Percentiles rank a stretch among this genome's conserved stretches.
phyloP scores from a whole-genome alignment of 768 basidiomycete species.

The Naganishia onofrii region DNA sequence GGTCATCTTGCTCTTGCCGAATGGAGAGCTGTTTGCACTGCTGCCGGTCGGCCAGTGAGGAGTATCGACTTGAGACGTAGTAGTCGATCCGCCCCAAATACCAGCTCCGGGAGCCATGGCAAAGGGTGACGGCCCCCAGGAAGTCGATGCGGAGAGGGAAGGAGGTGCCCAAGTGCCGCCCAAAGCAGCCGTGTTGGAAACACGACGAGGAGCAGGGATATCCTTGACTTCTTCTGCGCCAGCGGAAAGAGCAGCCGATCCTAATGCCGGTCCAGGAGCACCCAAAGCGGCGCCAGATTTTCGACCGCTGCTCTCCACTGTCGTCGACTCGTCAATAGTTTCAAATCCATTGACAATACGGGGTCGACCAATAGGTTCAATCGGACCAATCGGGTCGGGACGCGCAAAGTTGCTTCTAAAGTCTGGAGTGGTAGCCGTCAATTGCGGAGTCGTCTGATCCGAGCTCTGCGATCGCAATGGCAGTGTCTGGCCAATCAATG shows the following conservation, averaged over 20 bases:
- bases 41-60: constrained; percentile 21
- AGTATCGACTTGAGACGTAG: constrained; percentile 15
- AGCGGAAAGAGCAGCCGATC: constrained; percentile 45
- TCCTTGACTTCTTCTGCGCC: constrained; percentile 49
- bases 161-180: constrained; percentile 22
- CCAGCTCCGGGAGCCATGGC: constrained; percentile 22
- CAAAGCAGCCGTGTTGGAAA: constrained; percentile 35
- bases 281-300: constrained; percentile 31
- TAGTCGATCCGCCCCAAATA: constrained; percentile 20
- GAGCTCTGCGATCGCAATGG: not conserved
- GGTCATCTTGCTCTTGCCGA: constrained; percentile 18
- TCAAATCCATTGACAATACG: constrained; percentile 19
- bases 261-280: constrained; percentile 43
- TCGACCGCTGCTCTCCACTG: constrained; percentile 27
- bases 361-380: constrained; percentile 40
- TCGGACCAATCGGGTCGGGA: constrained; percentile 31
- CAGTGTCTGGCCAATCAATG: constrained; percentile 10
- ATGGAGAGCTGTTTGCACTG: constrained; percentile 15
- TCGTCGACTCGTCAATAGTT: constrained; percentile 24
- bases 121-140: constrained; percentile 17
- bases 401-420: constrained; percentile 17
- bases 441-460: constrained; percentile 5
- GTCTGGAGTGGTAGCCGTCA: constrained; percentile 6
- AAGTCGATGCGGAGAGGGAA: constrained; percentile 12
- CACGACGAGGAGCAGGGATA: constrained; percentile 36